Base-by-base conservation (phyloP, 2,329 filamentous ascomycete genomes). In the Colletotrichum noveboracense region DNA sequence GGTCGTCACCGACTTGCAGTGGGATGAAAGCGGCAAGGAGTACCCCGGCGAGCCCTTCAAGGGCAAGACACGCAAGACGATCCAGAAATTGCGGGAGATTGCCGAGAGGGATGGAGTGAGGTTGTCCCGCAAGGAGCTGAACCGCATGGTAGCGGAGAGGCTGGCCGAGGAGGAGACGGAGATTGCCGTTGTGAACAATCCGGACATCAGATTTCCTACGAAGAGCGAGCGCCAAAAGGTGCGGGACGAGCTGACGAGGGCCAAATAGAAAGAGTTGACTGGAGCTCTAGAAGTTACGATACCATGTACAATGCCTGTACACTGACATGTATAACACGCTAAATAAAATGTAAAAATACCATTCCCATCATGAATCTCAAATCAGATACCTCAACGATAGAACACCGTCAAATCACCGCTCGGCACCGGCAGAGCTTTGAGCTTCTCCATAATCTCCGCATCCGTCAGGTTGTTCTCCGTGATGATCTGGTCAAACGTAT, bases 401-500 rank as follows among this genome's bases (percentile, higher is more conserved):
- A 92, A 84, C 8, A 92, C 85, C 0, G 87, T 88, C 77, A 91
- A 77, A 75, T 92, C 91, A 7, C 88, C 89, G 75, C 86, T 85
- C 8, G 89, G 87, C 28, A 88, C 84, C 4, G 87, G 88, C 36
- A 93, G 85, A 43, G 86, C 88, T 83, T 91, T 92, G 64, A 97
- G 84, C 82, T 90, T 92, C 48, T 92, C 91, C 85, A 95, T 88
- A 18, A 96, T 92, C 80, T 94, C 92, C 74, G 88, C 89, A 81
- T 96, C 93, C 8, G 91, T 91, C 81, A 95, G 82, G 77, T 93
- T 92, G 82, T 93, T 88, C 85, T 96, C 94, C 2, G 93, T 94
- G 81, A 94, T 95, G 78, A 96, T 95, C 87, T 96, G 93, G 85
- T 97, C 95, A 83, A 96, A 94, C 79, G 91, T 92, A 82, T 95